Base-by-base conservation (phyloP, 2,329 filamentous ascomycete genomes). In the Beauveria australis region DNA sequence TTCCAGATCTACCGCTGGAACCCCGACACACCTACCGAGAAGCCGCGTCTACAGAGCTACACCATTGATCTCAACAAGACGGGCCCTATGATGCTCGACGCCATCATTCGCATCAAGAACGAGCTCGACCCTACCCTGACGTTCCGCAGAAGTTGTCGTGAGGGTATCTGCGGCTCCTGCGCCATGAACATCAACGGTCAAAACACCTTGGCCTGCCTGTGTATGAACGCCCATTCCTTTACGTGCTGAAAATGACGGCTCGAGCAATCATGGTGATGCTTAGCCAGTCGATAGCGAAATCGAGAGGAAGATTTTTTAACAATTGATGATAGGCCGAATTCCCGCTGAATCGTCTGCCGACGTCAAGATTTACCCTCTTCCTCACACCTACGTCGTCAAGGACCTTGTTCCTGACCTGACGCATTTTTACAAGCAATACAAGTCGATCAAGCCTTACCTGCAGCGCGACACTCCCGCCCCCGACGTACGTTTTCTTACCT, bases 371-470 rank as follows among this genome's bases (percentile, higher is more conserved):
- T 99, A 99, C 81, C 94, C 94, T 63, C 84, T 99, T 67, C 94
- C 94, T 70, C 94, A 99, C 80, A 97, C 92, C 76, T 99, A 97
- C 78, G 91, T 99, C 68, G 92, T 99, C 79, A 99, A 97, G 86
- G 94, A 99, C 75, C 86, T 99, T 64, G 94, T 99, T 40, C 93
- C 94, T 62, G 94, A 99, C 74, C 81, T 99, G 80, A 99, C 94
- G 64, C 89, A 94, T 72, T 97, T 99, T 81, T 99, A 99, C 86
- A 97, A 97, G 85, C 94, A 99, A 83, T 99, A 99, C 86, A 96
- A 97, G 80, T 97, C 92, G 18, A 97, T 99, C 79, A 96, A 97
- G 87, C 94, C 94, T 48, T 99, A 96, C 76, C 87, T 99, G 59
- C 94, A 97, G 81, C 86, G 92, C 72, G 88, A 92, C 65, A 94